Conservation (phyloP, 129 eudicot species). For the Mikania micrantha region DNA sequence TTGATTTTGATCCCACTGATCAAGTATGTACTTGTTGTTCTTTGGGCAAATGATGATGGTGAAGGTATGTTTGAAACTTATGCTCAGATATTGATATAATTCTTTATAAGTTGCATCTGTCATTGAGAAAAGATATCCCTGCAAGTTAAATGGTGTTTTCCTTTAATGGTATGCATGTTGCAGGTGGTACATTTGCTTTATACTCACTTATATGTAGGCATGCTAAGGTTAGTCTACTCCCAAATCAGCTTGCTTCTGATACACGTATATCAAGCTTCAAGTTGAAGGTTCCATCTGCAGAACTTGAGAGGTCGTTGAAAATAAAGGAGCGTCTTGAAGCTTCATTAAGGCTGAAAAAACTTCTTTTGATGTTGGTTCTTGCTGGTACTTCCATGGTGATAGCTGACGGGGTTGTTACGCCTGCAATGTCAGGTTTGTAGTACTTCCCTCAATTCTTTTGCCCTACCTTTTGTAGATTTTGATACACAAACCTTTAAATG, state of each 20-base stretch:
- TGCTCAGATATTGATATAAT: background rate
- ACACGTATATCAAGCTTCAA: conserved; percentile 91
- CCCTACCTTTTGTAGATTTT: background rate
- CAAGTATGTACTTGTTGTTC: conserved; percentile 82
- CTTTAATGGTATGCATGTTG: conserved; percentile 4
- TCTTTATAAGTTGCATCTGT: too few species aligned
- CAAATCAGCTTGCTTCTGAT: conserved; percentile 91
- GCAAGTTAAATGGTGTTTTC: too few species aligned
- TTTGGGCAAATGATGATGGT: conserved; percentile 91
- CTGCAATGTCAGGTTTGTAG: conserved; percentile 98
- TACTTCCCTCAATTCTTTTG: background rate
- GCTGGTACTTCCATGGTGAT: conserved; percentile 98
- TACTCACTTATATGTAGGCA: conserved; percentile 92
- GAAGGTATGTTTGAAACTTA: conserved; percentile 51
- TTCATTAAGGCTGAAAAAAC: conserved; percentile 65
- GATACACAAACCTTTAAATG: background rate
- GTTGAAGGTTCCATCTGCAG: conserved; percentile 88
- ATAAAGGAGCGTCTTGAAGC: conserved; percentile 79
- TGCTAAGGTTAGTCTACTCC: conserved; percentile 93
- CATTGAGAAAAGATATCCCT: too few species aligned
- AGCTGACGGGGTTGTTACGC: conserved; percentile 95
- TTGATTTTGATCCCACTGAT: conserved; percentile 68
- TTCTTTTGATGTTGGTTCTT: conserved; percentile 78
- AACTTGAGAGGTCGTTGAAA: conserved; percentile 87
- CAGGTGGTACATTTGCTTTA: conserved; percentile 96